Conservation (phyloP, 1,284 basidiomycete species). For the Pseudozyma sp. region DNA sequence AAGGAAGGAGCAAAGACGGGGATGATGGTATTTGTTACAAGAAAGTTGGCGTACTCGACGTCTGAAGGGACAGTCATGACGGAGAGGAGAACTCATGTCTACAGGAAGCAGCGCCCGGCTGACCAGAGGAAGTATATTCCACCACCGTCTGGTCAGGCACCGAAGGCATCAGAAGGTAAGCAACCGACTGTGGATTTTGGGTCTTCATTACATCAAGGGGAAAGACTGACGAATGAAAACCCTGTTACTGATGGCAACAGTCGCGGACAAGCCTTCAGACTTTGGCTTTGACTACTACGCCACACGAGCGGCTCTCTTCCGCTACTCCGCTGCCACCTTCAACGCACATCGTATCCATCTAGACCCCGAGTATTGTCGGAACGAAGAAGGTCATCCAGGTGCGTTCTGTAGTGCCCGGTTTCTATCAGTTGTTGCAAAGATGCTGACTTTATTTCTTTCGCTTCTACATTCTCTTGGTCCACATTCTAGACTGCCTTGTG, state of each 20-base stretch:
- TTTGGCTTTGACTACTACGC: conserved; percentile 49
- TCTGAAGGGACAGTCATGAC: conserved; percentile 21
- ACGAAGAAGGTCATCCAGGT: conserved; percentile 57
- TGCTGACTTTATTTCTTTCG: no score
- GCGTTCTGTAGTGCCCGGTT: not conserved
- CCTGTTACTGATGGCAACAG: conserved; percentile 5
- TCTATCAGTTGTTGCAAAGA: no score
- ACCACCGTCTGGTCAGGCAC: conserved; percentile 7
- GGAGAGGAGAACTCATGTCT: conserved; percentile 41
- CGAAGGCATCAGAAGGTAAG: conserved; percentile 25
- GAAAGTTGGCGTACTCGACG: conserved; percentile 27
- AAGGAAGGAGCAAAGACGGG: conserved; percentile 46
- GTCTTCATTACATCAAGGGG: not conserved
- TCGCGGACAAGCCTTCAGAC: conserved; percentile 34
- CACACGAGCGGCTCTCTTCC: conserved; percentile 54
- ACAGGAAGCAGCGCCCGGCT: conserved; percentile 30
- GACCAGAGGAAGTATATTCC: conserved; percentile 25
- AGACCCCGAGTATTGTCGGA: conserved; percentile 57
- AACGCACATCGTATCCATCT: conserved; percentile 65
- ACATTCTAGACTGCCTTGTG: conserved; percentile 54
- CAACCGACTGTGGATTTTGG: not conserved
- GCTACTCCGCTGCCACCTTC: conserved; percentile 65
- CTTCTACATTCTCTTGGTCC: no score
- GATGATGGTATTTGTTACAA: conserved; percentile 41
- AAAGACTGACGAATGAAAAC: not conserved